Percentiles rank a stretch among this genome's conserved stretches.
phyloP scores from a whole-genome alignment of 441 rosid species.

The Populus tomentosa region DNA sequence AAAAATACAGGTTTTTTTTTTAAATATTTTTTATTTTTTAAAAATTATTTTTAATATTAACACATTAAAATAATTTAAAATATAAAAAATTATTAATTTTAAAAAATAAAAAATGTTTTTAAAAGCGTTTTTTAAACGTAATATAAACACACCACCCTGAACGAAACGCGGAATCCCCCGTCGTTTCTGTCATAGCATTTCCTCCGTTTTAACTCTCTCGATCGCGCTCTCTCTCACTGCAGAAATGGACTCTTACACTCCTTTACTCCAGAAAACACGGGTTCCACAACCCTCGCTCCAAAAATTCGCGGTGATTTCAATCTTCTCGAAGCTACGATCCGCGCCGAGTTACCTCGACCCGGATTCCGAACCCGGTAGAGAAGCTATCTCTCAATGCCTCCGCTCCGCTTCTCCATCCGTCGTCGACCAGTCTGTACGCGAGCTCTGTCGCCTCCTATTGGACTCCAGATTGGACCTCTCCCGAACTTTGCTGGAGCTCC shows the following conservation, averaged over 20 bases:
- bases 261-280: constrained; percentile 66
- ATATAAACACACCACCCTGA: too few relatives aligned
- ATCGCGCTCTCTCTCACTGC: background rate
- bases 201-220: background rate
- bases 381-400: constrained; percentile 63
- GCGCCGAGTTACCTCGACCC: constrained; percentile 43
- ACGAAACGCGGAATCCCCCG: too few relatives aligned
- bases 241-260: constrained; percentile 54
- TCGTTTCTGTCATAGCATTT: too few relatives aligned
- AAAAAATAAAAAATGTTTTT: too few relatives aligned
- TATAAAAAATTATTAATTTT: too few relatives aligned
- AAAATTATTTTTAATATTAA: too few relatives aligned
- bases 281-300: constrained; percentile 84
- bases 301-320: constrained; percentile 68
- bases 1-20: too few relatives aligned
- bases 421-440: constrained; percentile 81
- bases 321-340: constrained; percentile 76
- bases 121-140: too few relatives aligned
- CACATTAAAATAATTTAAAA: too few relatives aligned
- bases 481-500: constrained; percentile 66
- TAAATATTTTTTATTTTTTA: too few relatives aligned
- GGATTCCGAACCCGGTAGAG: constrained; percentile 56
- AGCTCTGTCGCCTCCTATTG: constrained; percentile 68
- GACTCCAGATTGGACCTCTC: constrained; percentile 53
- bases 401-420: constrained; percentile 61